phyloP scores from a whole-genome alignment of 352 stramenopile species.

The Peronosclerospora sorghi region DNA sequence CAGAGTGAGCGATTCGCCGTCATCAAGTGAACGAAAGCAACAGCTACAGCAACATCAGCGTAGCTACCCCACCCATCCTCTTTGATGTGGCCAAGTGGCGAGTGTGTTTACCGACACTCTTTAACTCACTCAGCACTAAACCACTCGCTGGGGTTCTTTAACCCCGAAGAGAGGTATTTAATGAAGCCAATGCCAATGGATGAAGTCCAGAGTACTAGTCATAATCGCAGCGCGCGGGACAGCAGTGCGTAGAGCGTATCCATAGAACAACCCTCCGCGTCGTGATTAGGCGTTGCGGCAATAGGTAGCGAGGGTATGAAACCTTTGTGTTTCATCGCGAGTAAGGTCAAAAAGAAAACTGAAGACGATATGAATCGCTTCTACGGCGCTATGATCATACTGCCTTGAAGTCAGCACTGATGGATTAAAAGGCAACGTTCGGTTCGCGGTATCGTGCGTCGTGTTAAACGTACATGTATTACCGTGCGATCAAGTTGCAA shows the following conservation, averaged over 20 bases:
- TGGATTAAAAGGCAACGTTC: conserved; percentile 1
- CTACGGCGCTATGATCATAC: conserved; percentile 3
- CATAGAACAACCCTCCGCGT: conserved; percentile 3
- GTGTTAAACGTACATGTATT: conserved; percentile 10
- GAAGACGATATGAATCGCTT: conserved; percentile 13
- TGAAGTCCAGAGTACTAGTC: conserved; percentile 24
- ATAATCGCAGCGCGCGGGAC: conserved; percentile 12
- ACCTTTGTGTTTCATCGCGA: conserved; percentile 5
- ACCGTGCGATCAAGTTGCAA: not conserved
- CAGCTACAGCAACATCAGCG: conserved; percentile 14
- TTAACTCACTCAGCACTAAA: not conserved
- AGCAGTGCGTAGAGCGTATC: conserved; percentile 7
- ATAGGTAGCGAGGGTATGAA: not conserved
- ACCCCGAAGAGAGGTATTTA: conserved; percentile 28
- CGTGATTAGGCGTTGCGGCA: not conserved
- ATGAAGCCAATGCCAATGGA: conserved; percentile 23
- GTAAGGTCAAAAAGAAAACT: conserved; percentile 9
- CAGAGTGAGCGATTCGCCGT: conserved; percentile 66
- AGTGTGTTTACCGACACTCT: not conserved
- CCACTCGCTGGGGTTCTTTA: conserved; percentile 11
- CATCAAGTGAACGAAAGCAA: conserved; percentile 23
- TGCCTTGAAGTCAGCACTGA: conserved; percentile 6
- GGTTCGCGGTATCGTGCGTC: conserved; percentile 2
- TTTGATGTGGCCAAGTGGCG: conserved; percentile 8
- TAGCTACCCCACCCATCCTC: conserved; percentile 17